phyloP scores from a whole-genome alignment of 2,329 filamentous ascomycete genomes.

The Phialemonium atrogriseum region DNA sequence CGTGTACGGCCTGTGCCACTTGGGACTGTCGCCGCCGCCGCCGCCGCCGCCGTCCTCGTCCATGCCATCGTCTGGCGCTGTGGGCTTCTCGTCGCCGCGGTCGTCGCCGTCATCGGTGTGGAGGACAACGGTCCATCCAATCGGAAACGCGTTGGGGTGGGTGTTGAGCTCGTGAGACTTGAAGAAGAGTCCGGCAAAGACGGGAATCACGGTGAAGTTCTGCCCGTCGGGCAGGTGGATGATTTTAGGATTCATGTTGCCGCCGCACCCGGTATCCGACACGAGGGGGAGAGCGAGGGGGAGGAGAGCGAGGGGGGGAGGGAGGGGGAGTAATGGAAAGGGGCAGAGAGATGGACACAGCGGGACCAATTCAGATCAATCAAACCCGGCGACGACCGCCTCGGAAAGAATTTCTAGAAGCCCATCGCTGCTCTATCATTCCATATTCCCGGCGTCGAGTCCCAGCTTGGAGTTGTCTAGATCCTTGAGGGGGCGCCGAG shows the following conservation, averaged over 20 bases:
- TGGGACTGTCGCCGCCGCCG: conserved; percentile 3
- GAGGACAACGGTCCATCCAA: conserved; percentile 85
- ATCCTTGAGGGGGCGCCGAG: too few relatives aligned
- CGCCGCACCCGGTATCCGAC: too few relatives aligned
- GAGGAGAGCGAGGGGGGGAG: too few relatives aligned
- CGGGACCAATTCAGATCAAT: too few relatives aligned
- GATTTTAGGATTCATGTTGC: conserved; percentile 29
- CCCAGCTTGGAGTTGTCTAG: too few relatives aligned
- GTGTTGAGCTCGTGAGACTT: conserved; percentile 68
- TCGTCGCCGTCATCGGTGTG: conserved; percentile 50
- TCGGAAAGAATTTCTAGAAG: too few relatives aligned
- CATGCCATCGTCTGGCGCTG: conserved; percentile 17
- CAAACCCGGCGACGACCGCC: too few relatives aligned
- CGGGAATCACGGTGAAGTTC: conserved; percentile 69
- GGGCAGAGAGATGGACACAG: too few relatives aligned
- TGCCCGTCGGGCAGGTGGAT: conserved; percentile 83
- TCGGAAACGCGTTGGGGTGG: conserved; percentile 64
- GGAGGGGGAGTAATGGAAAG: too few relatives aligned
- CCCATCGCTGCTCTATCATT: too few relatives aligned
- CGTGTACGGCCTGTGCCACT: conserved; percentile 27
- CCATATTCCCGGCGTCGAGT: too few relatives aligned
- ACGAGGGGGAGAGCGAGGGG: too few relatives aligned
- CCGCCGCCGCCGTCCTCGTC: conserved; percentile 14
- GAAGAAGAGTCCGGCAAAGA: conserved; percentile 90
- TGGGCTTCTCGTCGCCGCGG: background rate